Percentiles rank a stretch among this genome's conserved stretches.
phyloP scores from a whole-genome alignment of 352 stramenopile genomes.

The Globisporangium heterothallicum region DNA sequence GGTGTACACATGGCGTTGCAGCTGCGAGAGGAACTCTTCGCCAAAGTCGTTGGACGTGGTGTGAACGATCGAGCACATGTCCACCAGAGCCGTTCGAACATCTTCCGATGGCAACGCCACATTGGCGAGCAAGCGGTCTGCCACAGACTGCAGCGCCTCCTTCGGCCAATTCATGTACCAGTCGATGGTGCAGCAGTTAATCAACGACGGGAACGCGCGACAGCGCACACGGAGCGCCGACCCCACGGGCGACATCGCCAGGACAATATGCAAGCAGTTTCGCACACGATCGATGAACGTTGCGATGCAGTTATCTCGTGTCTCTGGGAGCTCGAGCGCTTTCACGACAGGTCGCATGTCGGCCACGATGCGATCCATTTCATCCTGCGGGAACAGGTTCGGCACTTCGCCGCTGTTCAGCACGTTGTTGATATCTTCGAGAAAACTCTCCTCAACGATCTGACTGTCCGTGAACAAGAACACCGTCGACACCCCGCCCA shows the following conservation, averaged over 20 bases:
- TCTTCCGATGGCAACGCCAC: slow-evolving; percentile 74
- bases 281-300: slow-evolving; percentile 90
- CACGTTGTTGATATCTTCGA: slow-evolving; percentile 97
- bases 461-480: slow-evolving; percentile 96
- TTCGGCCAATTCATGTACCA: slow-evolving; percentile 95
- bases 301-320: slow-evolving; percentile 86
- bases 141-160: slow-evolving; percentile 89
- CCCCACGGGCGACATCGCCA: slow-evolving; percentile 93
- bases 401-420: slow-evolving; percentile 95
- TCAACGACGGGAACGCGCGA: slow-evolving; percentile 92
- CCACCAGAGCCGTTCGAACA: slow-evolving; percentile 69
- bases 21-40: slow-evolving; percentile 84
- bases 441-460: slow-evolving; percentile 92
- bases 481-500: slow-evolving; percentile 67
- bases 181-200: slow-evolving; percentile 96
- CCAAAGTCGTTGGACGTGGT: slow-evolving; percentile 87
- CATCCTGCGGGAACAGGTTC: slow-evolving; percentile 90
- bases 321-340: slow-evolving; percentile 84
- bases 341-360: slow-evolving; percentile 91
- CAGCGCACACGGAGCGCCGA: slow-evolving; percentile 90
- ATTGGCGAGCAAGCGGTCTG: slow-evolving; percentile 79
- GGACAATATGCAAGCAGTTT: slow-evolving; percentile 92
- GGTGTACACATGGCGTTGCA: slow-evolving; percentile 93
- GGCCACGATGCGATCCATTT: slow-evolving; percentile 91
- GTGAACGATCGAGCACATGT: slow-evolving; percentile 92